These are phyloP conservation scores for Aspergillaceae sp. DNA, from an alignment of 2,329 filamentous ascomycete genomes.

Conservation along the genomic window DNA sequence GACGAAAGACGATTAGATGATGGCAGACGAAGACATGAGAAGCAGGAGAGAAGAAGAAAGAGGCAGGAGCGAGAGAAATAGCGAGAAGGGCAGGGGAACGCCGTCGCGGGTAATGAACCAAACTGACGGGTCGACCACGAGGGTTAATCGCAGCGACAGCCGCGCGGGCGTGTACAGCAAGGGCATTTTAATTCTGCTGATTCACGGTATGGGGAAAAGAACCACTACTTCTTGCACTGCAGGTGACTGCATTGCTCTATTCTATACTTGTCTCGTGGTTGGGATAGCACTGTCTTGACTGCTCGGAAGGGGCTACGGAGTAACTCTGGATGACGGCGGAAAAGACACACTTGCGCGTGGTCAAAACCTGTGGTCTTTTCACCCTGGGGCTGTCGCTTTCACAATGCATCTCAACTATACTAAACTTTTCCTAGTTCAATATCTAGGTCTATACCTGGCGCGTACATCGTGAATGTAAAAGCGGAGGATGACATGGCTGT, in stretches of 20 bases:
- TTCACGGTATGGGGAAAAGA: too few relatives aligned
- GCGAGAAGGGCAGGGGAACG: slow-evolving; percentile 4
- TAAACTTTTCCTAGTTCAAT: neutral
- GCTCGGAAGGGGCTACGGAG: too few relatives aligned
- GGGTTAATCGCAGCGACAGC: too few relatives aligned
- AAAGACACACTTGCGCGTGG: neutral
- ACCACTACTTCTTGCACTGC: too few relatives aligned
- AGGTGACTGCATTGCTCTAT: too few relatives aligned
- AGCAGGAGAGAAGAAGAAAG: neutral
- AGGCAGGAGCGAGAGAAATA: neutral
- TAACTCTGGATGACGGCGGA: neutral
- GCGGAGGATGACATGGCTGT: neutral
- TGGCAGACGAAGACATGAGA: neutral
- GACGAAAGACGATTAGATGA: neutral
- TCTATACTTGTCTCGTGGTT: too few relatives aligned
- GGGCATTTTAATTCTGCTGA: too few relatives aligned
- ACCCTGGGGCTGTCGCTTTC: neutral
- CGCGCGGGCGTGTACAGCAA: too few relatives aligned
- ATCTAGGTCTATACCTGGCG: neutral
- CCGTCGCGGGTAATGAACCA: slow-evolving; percentile 16
- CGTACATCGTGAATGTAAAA: neutral
- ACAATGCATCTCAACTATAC: neutral
- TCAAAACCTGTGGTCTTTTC: neutral
- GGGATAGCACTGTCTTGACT: too few relatives aligned
- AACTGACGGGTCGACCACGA: slow-evolving; percentile 13